Evolutionary conservation across 2,329 filamentous ascomycete species (phyloP).

Genomic region (Blastomyces silverae): DNA sequence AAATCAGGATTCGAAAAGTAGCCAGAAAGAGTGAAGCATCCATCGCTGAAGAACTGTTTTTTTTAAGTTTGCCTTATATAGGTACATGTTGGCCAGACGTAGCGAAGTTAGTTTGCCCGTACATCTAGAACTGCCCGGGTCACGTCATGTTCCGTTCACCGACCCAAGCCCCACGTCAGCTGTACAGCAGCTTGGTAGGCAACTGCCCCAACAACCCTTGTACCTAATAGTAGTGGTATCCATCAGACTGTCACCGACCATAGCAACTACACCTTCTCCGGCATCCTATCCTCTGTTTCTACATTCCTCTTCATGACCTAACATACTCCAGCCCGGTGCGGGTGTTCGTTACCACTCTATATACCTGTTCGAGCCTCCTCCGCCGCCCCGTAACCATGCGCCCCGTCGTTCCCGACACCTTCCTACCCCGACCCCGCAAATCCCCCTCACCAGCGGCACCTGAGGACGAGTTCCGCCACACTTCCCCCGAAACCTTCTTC

Average conservation of each 20-base stretch:
- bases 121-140: neutral
- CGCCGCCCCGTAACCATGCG: constrained; percentile 29
- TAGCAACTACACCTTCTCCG: neutral
- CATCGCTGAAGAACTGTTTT: neutral
- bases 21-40: neutral
- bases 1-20: no score
- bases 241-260: neutral
- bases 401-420: constrained; percentile 32
- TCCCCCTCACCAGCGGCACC: constrained; percentile 28
- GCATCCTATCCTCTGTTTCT: neutral
- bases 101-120: no score
- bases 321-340: neutral
- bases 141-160: constrained; percentile 2
- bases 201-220: no score
- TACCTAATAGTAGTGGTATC: neutral
- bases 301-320: neutral
- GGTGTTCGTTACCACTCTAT: neutral
- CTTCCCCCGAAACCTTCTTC: constrained; percentile 53
- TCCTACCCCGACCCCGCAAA: constrained; percentile 33
- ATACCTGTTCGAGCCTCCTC: neutral
- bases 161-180: neutral
- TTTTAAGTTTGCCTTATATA: no score
- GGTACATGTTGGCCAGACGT: no score
- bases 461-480: constrained; percentile 33
- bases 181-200: neutral